Evolutionary conservation across 169 alveolate species (phyloP), one percentile per base, ranked within the genome.

Genomic region (Plasmodium relictum): DNA sequence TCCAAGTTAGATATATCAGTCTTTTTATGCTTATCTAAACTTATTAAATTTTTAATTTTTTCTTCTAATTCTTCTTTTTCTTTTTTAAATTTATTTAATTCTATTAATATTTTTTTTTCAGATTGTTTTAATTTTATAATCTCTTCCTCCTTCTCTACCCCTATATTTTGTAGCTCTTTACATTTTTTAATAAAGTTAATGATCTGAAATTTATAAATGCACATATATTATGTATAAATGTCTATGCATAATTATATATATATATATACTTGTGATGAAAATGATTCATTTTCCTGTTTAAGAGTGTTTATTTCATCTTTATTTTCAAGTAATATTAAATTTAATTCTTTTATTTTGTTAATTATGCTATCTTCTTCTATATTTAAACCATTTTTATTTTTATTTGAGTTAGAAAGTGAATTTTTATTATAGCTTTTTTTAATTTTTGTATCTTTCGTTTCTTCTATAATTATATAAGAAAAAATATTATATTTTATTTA

Each of bases 341-440:
- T 76, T 52, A 76, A 68, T 16, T 76, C 89, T 41, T 62, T 76
- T 65, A 76, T 62, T 76, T 76, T 62, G 71, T 63, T 65, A 65
- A 76, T 66, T 76, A 76, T 63, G 41, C 63, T 76, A 68, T 76
- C 89, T 39, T 62, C 73, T 22, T 65, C 89, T 31, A 52, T 24
- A 12, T 26, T 44, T 10, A 24, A 12, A 20, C 39, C 73, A 63
- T 76, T 62, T 63, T 76, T 65, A 42, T 31, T 31, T 31, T 3
- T 3, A 31, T 44, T 48, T 37, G 62, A 20, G 20, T 39, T 41
- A 37, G 10, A 14, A 12, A 14, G 6, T 3, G 48, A 8, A 20
- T n/a, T 50, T 9, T 70, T 56, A 42, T 18, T 41, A 52, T 14
- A 31, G 59, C 2, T 63, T 6, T 70, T 70, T 45, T 70, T 70